phyloP scores from a whole-genome alignment of 2,329 filamentous ascomycete species.

The Colletotrichum sp. region DNA sequence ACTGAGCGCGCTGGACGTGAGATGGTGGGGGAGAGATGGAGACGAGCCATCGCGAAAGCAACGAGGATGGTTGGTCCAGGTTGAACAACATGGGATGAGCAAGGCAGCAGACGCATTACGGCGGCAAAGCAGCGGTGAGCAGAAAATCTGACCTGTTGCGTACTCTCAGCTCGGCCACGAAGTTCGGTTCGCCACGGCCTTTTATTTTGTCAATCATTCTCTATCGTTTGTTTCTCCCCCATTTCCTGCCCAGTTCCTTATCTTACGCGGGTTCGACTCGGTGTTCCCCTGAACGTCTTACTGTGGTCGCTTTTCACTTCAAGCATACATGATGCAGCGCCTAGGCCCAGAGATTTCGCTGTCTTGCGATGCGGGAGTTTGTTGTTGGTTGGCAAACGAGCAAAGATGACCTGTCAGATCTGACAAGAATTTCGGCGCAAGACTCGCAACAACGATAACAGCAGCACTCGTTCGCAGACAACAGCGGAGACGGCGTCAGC shows the following conservation, averaged over 20 bases:
- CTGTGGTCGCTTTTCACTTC: neutral
- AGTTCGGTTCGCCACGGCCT: neutral
- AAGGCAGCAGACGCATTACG: neutral
- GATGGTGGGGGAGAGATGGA: conserved; percentile 9
- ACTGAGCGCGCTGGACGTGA: conserved; percentile 7
- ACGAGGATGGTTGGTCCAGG: neutral
- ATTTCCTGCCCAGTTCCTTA: neutral
- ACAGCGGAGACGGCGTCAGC: neutral
- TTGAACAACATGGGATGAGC: conserved; percentile 1
- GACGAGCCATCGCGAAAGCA: neutral
- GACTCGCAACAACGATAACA: conserved; percentile 1
- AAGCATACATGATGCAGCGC: neutral
- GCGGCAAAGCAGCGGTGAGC: conserved; percentile 23
- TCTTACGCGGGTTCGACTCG: neutral
- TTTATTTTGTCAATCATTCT: neutral
- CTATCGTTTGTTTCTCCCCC: neutral
- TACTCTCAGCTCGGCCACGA: neutral
- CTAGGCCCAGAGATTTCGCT: neutral
- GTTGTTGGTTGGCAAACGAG: conserved; percentile 11
- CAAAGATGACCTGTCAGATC: conserved; percentile 15
- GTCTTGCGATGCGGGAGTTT: neutral
- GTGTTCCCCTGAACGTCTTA: neutral
- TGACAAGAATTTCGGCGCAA: conserved; percentile 12
- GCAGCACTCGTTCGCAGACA: neutral
- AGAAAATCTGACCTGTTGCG: conserved; percentile 7